phyloP scores from a whole-genome alignment of 1,284 basidiomycete species.

The Ganoderma lucidum region DNA sequence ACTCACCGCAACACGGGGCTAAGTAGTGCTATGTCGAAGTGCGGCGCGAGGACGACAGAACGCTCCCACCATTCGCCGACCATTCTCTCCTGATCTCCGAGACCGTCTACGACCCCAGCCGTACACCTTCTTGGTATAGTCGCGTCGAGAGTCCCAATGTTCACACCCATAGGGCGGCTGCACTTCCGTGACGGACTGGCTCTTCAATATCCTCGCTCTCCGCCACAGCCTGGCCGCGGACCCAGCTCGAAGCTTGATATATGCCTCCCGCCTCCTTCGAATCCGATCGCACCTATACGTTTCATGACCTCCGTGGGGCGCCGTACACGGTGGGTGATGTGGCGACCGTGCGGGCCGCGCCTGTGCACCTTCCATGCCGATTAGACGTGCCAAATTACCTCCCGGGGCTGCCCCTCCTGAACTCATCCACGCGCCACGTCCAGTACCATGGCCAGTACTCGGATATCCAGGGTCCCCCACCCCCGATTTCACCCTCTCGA shows the following conservation, averaged over 20 bases:
- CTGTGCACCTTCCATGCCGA: constrained; percentile 18
- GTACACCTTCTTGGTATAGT: neutral
- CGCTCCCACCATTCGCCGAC: constrained; percentile 12
- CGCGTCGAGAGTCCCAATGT: constrained; percentile 20
- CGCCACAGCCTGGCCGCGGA: constrained; percentile 5
- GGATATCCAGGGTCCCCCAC: constrained; percentile 4
- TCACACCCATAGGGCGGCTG: neutral
- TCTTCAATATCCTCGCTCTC: neutral
- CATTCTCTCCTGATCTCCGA: constrained; percentile 15
- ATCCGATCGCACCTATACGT: neutral
- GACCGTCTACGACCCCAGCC: neutral
- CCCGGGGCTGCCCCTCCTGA: constrained; percentile 12
- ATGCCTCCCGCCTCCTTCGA: neutral
- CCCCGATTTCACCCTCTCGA: neutral
- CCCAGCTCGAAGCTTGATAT: neutral
- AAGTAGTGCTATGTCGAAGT: neutral
- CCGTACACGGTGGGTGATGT: neutral
- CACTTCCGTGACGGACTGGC: neutral
- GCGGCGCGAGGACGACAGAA: neutral
- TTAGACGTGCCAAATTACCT: constrained; percentile 13
- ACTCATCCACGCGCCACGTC: constrained; percentile 22
- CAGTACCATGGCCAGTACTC: constrained; percentile 4
- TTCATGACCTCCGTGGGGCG: constrained; percentile 13
- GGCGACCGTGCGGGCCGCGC: constrained; percentile 3
- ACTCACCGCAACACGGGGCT: neutral